phyloP scores from a whole-genome alignment of 257 asterid species.

The Henckelia pumila region DNA sequence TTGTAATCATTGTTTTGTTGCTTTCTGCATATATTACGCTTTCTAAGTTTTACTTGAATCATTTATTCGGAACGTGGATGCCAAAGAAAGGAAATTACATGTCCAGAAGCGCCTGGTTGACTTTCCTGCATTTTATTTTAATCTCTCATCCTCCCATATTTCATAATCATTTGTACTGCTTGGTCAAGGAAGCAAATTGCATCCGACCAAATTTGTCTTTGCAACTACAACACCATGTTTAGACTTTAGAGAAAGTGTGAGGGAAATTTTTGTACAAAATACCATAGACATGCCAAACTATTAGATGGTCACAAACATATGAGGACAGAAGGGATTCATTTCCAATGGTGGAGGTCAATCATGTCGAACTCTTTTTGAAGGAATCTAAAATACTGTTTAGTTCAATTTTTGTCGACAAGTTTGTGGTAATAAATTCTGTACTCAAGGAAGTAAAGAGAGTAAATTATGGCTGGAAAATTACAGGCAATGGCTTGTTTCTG shows the following conservation, averaged over 20 bases:
- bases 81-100: background rate
- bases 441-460: constrained; percentile 13
- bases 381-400: constrained; percentile 12
- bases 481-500: constrained; percentile 90
- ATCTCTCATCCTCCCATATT: constrained; percentile 4
- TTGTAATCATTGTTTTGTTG: constrained; percentile 9
- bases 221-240: background rate
- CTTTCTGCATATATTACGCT: background rate
- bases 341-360: background rate
- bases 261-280: constrained; percentile 4
- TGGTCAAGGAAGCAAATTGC: constrained; percentile 7
- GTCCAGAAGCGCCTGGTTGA: background rate
- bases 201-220: constrained; percentile 10
- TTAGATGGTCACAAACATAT: background rate
- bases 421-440: background rate
- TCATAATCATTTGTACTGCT: background rate
- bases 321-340: background rate
- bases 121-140: background rate
- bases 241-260: background rate
- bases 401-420: constrained; percentile 12
- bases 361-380: background rate
- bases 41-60: constrained; percentile 10
- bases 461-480: constrained; percentile 25
- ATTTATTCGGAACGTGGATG: background rate
- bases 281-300: background rate